Evolutionary conservation across 1,284 basidiomycete genomes (phyloP).

Genomic region (Apiotrichum mycotoxinovorans): DNA sequence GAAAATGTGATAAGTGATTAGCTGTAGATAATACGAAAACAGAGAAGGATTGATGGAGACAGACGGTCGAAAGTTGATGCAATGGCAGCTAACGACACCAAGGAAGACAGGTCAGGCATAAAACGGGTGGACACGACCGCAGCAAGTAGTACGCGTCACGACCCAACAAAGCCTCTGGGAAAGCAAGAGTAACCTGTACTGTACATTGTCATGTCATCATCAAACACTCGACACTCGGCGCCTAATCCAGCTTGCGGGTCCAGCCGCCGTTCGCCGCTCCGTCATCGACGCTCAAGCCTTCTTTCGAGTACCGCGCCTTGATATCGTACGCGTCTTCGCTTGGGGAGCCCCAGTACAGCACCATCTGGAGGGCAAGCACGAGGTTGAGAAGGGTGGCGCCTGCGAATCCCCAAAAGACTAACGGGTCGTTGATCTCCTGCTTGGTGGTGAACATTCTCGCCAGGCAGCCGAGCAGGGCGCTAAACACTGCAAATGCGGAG

Average conservation of each 20-base stretch:
- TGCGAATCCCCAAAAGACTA: conserved; percentile 75
- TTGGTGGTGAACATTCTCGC: conserved; percentile 85
- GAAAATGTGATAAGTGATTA: too few relatives aligned
- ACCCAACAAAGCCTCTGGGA: too few relatives aligned
- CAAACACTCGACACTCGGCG: not conserved
- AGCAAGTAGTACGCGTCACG: too few relatives aligned
- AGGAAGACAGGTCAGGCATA: too few relatives aligned
- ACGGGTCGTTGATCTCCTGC: conserved; percentile 73
- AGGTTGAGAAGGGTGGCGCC: conserved; percentile 74
- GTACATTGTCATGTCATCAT: too few relatives aligned
- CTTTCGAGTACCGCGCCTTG: not conserved
- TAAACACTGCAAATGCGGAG: conserved; percentile 78
- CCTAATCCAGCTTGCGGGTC: conserved; percentile 36
- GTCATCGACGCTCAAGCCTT: conserved; percentile 1
- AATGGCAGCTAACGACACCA: too few relatives aligned
- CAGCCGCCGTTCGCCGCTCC: conserved; percentile 8
- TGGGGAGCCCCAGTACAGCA: conserved; percentile 68
- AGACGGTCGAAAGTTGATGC: too few relatives aligned
- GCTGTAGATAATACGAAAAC: too few relatives aligned
- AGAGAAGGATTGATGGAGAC: too few relatives aligned
- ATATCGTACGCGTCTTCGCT: not conserved
- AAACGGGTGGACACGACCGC: too few relatives aligned
- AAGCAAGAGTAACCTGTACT: too few relatives aligned
- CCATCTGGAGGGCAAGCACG: conserved; percentile 74
- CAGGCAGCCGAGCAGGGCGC: conserved; percentile 72